These are phyloP conservation scores for Huntiella bhutanensis DNA, from an alignment of 2,329 filamentous ascomycete genomes.

Conservation along the genomic window DNA sequence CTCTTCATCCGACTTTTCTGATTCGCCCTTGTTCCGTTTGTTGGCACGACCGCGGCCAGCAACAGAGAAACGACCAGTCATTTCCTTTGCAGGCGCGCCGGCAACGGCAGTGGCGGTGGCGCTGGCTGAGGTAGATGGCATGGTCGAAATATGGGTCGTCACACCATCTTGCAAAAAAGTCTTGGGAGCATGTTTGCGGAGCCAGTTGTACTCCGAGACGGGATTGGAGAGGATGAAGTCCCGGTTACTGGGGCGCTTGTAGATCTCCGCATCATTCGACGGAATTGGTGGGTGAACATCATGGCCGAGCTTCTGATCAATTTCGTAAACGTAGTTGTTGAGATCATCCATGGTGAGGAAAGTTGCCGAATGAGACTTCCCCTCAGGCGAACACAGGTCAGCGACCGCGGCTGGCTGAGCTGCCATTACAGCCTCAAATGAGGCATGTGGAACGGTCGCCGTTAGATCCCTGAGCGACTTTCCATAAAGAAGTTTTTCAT, in stretches of 20 bases:
- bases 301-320: constrained; percentile 34
- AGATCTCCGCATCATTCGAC: constrained; percentile 27
- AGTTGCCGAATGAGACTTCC: constrained; percentile 37
- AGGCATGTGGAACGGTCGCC: constrained; percentile 31
- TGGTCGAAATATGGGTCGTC: not conserved
- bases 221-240: constrained; percentile 43
- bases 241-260: constrained; percentile 22
- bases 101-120: not conserved
- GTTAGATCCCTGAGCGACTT: constrained; percentile 34
- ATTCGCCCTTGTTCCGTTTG: constrained; percentile 18
- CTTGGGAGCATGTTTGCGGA: constrained; percentile 66
- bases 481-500: constrained; percentile 24
- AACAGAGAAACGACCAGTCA: constrained; percentile 13
- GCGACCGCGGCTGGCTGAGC: constrained; percentile 39
- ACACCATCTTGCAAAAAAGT: constrained; percentile 60
- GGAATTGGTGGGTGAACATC: constrained; percentile 28
- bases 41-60: constrained; percentile 18
- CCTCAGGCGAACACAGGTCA: constrained; percentile 30
- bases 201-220: constrained; percentile 88
- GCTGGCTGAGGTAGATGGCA: not conserved
- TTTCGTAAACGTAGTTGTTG: constrained; percentile 51
- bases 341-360: constrained; percentile 54
- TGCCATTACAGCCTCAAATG: constrained; percentile 36
- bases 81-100: constrained; percentile 23
- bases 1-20: constrained; percentile 9